Evolutionary conservation across 2,329 filamentous ascomycete species (phyloP).

Genomic region (Sporothrix schenckii): DNA sequence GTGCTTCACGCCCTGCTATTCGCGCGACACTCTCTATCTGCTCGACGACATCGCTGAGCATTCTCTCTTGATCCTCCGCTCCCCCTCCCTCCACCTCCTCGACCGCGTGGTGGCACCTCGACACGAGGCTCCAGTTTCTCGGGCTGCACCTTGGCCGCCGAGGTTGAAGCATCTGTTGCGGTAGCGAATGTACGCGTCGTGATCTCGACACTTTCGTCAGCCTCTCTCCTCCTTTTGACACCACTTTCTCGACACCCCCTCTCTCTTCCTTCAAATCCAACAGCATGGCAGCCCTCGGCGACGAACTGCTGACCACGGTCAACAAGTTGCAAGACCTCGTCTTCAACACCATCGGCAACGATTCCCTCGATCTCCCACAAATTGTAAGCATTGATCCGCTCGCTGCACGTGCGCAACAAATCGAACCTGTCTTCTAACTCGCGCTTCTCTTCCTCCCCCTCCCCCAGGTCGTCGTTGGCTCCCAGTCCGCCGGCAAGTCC

Average conservation of each 20-base stretch:
- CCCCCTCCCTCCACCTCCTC: not conserved
- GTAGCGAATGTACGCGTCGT: constrained; percentile 19
- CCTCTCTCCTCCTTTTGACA: not conserved
- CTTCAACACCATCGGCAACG: constrained; percentile 99
- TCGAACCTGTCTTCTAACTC: too few species aligned
- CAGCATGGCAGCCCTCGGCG: constrained; percentile 88
- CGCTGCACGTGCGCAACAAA: not conserved
- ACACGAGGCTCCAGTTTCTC: not conserved
- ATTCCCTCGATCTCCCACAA: constrained; percentile 94
- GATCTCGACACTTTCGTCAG: not conserved
- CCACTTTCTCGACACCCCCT: not conserved
- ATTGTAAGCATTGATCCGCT: constrained; percentile 68
- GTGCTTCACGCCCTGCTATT: constrained; percentile 7
- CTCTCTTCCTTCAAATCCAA: constrained; percentile 28
- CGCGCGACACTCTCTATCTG: not conserved
- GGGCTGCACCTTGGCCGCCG: constrained; percentile 3
- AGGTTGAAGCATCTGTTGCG: constrained; percentile 6
- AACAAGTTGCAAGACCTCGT: constrained; percentile 98
- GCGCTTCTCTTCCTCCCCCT: constrained; percentile 30
- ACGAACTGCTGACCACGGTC: constrained; percentile 91
- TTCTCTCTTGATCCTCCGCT: not conserved
- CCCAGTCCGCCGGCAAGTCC: constrained; percentile 97
- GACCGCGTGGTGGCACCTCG: constrained; percentile 10
- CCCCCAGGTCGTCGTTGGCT: constrained; percentile 89
- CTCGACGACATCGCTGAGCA: not conserved